Evolutionary conservation across 805 yeast species (phyloP), one percentile per base, ranked within the genome.

Genomic region (Candida dendrica): DNA sequence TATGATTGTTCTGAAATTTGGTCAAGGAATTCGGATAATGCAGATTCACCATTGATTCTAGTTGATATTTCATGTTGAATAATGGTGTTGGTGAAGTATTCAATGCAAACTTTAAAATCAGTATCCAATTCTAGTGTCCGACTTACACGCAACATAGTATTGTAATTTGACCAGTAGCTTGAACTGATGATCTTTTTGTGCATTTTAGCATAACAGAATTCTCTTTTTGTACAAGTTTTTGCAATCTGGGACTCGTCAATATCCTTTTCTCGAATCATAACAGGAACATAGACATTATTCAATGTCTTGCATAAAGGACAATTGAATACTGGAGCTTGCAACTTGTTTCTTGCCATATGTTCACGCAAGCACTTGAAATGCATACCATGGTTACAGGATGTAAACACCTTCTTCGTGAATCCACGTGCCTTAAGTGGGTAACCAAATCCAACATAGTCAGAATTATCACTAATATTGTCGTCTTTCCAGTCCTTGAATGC

Each of bases 381-480:
- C 77, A 93, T 82, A 8, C 91, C 87, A 62, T 93, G 99, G 15
- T 96, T 95, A 65, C 99, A 93, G 31, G 96, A 87, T 9, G 51
- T 34, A 2, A 47, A 42, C n/a, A 46, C 47, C 3, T 29, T 33
- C 9, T 40, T 36, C 33, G 41, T 44, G 40, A 42, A 41, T 37
- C 34, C 16, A 2, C 36, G 37, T 3, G 45, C 39, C 6, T 54
- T 41, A 2, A 50, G 48, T 10, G 57, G 49, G 14, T 55, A 50
- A 48, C 59, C 52, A 20, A 18, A 58, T 53, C 46, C 64, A 51
- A 48, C 44, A 47, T 53, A 56, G 50, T 49, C 59, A 59, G 52
- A 34, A 42, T 40, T 18, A 8, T 43, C 34, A 22, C 46, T 49
- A 27, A 55, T 30, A 2, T 49, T 26, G 37, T 53, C 54, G 44